These are phyloP conservation scores for Pythium graminicola DNA, from an alignment of 352 stramenopile species.

Conservation along the genomic window DNA sequence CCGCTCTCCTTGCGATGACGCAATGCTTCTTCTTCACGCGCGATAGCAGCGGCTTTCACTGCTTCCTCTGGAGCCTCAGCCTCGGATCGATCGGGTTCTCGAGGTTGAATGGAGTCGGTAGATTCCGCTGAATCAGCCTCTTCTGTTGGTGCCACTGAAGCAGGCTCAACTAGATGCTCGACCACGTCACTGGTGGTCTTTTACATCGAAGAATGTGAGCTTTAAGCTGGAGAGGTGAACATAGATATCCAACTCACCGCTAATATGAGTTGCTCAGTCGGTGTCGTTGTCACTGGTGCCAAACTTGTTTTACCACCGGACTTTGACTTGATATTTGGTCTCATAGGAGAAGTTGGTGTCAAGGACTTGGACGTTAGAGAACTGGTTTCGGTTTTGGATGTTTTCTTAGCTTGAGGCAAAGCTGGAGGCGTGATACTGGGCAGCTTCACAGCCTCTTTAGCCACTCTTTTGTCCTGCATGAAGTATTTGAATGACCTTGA, in stretches of 20 bases:
- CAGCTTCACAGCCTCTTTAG: conserved; percentile 43
- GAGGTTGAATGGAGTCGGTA: too few relatives aligned
- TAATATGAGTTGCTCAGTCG: neutral
- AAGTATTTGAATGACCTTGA: too few relatives aligned
- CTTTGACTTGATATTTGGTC: neutral
- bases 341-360: conserved; percentile 3
- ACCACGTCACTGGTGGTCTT: too few relatives aligned
- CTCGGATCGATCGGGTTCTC: too few relatives aligned
- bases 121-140: too few relatives aligned
- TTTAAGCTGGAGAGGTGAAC: too few relatives aligned
- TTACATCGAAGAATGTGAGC: too few relatives aligned
- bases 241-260: too few relatives aligned
- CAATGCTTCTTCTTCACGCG: conserved; percentile 28
- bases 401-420: conserved; percentile 29
- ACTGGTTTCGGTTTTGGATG: conserved; percentile 7
- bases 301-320: neutral
- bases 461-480: conserved; percentile 9
- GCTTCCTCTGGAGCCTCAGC: conserved; percentile 10
- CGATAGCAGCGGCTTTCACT: too few relatives aligned
- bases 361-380: neutral
- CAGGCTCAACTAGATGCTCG: too few relatives aligned
- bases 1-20: conserved; percentile 35
- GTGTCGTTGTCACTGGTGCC: neutral
- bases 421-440: conserved; percentile 25
- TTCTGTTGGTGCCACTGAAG: too few relatives aligned